Percentiles rank a stretch among this genome's conserved stretches.
These are phyloP conservation scores for Hyphopichia pseudoburtonii DNA, from an alignment of 1,139 yeast genomes.

Conservation along the genomic window DNA sequence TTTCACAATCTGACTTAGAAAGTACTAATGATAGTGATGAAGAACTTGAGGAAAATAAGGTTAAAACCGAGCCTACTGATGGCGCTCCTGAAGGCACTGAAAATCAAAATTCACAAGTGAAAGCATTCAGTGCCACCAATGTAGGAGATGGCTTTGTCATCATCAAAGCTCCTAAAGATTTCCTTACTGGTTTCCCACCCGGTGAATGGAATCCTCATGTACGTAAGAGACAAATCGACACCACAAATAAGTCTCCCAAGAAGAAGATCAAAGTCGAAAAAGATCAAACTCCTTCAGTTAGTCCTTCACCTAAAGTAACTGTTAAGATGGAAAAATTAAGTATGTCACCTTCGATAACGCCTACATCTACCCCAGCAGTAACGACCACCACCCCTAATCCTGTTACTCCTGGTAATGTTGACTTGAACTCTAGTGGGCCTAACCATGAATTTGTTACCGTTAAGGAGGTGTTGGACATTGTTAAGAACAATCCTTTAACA, in stretches of 20 bases:
- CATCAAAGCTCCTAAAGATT: conserved; percentile 60
- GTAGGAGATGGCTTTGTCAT: conserved; percentile 67
- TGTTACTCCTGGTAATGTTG: conserved; percentile 12
- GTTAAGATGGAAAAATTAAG: conserved; percentile 12
- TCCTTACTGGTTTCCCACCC: conserved; percentile 65
- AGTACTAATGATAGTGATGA: conserved; percentile 48
- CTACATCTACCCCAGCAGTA: no score
- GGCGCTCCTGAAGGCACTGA: conserved; percentile 21
- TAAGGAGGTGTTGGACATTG: conserved; percentile 66
- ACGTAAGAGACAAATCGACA: conserved; percentile 36
- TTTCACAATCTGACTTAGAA: conserved; percentile 71
- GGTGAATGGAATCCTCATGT: conserved; percentile 85
- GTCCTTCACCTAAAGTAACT: conserved; percentile 6
- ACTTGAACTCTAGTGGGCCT: conserved; percentile 41
- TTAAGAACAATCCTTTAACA: conserved; percentile 61
- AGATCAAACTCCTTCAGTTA: conserved; percentile 11
- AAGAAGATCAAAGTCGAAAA: conserved; percentile 44
- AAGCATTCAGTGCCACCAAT: conserved; percentile 47
- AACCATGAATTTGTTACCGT: conserved; percentile 56
- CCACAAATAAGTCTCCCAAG: conserved; percentile 23
- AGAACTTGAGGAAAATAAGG: conserved; percentile 32
- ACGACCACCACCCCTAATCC: conserved; percentile 13
- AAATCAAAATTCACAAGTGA: conserved; percentile 14
- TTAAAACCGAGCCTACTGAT: conserved; percentile 46
- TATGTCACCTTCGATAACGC: conserved; percentile 14